Conservation (phyloP, 148 eudicot genomes). For the Amaranthus palmeri region DNA sequence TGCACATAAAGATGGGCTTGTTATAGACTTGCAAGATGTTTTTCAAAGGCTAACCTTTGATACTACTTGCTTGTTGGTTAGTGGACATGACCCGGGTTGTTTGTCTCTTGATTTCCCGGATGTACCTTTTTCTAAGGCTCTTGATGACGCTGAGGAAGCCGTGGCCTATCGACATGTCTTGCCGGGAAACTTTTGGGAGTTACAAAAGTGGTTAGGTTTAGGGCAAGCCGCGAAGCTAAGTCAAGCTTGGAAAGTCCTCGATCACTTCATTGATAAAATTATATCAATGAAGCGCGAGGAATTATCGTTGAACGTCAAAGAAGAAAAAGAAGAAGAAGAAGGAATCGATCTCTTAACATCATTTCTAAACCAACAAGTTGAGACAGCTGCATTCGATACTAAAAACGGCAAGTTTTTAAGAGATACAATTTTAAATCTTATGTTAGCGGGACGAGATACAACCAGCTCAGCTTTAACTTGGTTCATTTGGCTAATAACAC, state of each 20-base stretch:
- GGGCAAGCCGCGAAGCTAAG: constrained; percentile 21
- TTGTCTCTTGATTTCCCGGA: constrained; percentile 23
- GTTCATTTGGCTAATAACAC: constrained; percentile 38
- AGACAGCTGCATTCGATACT: constrained; percentile 11
- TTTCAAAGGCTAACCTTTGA: constrained; percentile 36
- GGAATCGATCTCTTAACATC: constrained; percentile 31
- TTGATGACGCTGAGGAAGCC: constrained; percentile 36
- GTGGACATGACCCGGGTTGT: constrained; percentile 32
- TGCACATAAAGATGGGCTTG: constrained; percentile 21
- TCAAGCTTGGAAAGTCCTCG: constrained; percentile 33
- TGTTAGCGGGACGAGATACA: constrained; percentile 56
- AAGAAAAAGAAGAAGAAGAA: constrained; percentile 14
- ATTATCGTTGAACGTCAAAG: background rate
- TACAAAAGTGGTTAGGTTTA: constrained; percentile 23
- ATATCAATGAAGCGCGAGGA: constrained; percentile 20
- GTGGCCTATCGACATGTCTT: constrained; percentile 28
- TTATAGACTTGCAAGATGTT: constrained; percentile 37
- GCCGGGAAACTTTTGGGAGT: constrained; percentile 24
- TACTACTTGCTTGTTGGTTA: constrained; percentile 28
- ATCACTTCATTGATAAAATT: constrained; percentile 27
- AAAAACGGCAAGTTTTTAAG: constrained; percentile 42
- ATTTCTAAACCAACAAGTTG: constrained; percentile 17
- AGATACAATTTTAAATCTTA: constrained; percentile 43
- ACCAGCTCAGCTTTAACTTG: constrained; percentile 45
- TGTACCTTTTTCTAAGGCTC: constrained; percentile 29